A percentile compares a stretch with the other conserved stretches of the same genome.
These are phyloP conservation scores for Nepenthes gracilis DNA, from an alignment of 148 eudicot species.

Conservation along the genomic window DNA sequence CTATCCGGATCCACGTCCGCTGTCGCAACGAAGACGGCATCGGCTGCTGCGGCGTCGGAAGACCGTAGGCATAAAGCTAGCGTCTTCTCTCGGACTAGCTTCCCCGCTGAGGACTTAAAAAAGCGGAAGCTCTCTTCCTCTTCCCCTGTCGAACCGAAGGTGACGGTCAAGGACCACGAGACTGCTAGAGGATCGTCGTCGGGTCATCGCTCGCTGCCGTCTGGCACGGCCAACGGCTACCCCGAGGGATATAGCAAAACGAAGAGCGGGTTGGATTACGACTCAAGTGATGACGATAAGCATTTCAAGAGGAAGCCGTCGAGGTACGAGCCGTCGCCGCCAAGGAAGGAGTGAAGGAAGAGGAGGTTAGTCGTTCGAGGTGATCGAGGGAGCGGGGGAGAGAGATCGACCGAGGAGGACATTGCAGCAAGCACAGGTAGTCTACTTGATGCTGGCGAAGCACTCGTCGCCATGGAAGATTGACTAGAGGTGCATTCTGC, in stretches of 20 bases:
- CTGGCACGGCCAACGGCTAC: not conserved
- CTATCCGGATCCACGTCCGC: conserved; percentile 3
- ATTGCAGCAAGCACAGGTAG: conserved; percentile 11
- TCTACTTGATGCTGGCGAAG: not conserved
- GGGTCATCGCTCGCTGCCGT: not conserved
- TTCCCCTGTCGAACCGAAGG: conserved; percentile 3
- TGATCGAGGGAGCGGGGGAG: conserved; percentile 5
- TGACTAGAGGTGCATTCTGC: too few relatives aligned
- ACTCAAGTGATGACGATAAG: conserved; percentile 56
- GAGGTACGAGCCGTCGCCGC: conserved; percentile 54
- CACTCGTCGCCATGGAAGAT: too few relatives aligned
- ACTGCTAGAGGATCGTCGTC: not conserved
- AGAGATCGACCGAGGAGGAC: conserved; percentile 4
- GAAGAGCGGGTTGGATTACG: too few relatives aligned
- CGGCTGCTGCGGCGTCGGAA: conserved; percentile 12
- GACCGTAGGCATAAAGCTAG: conserved; percentile 51
- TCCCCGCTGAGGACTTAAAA: conserved; percentile 40
- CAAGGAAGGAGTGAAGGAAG: conserved; percentile 15
- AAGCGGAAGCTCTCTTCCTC: conserved; percentile 33
- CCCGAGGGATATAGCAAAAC: conserved; percentile 7
- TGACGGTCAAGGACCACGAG: conserved; percentile 6
- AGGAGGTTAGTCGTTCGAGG: conserved; percentile 18
- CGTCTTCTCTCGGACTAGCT: conserved; percentile 70
- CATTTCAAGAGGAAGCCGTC: conserved; percentile 77
- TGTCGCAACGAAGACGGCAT: conserved; percentile 8